Percentiles rank a stretch among this genome's conserved stretches.
phyloP scores from a whole-genome alignment of 2,329 filamentous ascomycete species.

The Aureobasidium sp. region DNA sequence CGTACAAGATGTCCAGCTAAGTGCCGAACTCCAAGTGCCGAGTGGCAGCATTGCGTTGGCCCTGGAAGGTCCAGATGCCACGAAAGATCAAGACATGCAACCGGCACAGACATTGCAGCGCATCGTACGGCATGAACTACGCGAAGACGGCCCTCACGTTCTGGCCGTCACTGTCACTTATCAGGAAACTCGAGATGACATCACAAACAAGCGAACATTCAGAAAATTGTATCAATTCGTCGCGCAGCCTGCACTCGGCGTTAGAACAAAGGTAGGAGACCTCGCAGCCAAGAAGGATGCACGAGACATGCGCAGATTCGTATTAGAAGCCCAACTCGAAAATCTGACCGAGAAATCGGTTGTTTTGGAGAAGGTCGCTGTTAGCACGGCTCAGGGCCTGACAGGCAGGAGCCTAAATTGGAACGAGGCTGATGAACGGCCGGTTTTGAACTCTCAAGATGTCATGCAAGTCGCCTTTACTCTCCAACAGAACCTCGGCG shows the following conservation, averaged over 20 bases:
- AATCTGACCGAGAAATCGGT: constrained; percentile 83
- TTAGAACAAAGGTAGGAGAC: constrained; percentile 78
- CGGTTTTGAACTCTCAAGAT: constrained; percentile 54
- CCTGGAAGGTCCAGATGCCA: constrained; percentile 51
- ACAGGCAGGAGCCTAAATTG: constrained; percentile 28
- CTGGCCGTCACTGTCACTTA: constrained; percentile 91
- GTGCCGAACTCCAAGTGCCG: constrained; percentile 93
- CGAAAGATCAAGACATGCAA: constrained; percentile 34
- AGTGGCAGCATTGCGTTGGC: constrained; percentile 57
- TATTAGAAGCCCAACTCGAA: constrained; percentile 89
- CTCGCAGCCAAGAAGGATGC: constrained; percentile 38
- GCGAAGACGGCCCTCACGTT: constrained; percentile 90
- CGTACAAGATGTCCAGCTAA: constrained; percentile 71
- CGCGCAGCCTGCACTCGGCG: constrained; percentile 81
- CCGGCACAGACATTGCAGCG: constrained; percentile 67
- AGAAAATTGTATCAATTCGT: constrained; percentile 95
- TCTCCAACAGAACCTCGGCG: constrained; percentile 48
- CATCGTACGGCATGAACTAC: constrained; percentile 78
- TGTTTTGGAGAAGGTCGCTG: constrained; percentile 57
- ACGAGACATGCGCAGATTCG: constrained; percentile 50
- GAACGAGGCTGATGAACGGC: constrained; percentile 24
- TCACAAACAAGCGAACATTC: constrained; percentile 70
- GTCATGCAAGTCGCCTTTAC: constrained; percentile 60
- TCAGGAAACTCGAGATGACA: constrained; percentile 55
- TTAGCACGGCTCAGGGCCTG: constrained; percentile 26